Base-by-base conservation (phyloP, 164 flowering plant species). In the Chimonanthus praecox region DNA sequence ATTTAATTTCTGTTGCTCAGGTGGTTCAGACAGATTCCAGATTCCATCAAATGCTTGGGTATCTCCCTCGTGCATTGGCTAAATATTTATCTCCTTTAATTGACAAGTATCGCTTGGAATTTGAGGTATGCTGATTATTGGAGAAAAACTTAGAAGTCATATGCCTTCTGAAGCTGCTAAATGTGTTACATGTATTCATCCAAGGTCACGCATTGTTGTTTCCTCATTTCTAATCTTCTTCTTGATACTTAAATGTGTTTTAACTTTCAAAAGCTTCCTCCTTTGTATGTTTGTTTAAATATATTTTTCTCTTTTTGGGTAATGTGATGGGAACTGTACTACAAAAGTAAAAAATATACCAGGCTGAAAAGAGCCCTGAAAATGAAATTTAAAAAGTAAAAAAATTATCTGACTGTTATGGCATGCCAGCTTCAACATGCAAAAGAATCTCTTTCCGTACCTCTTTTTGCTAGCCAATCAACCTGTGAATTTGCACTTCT, bases 61-160 rank as follows among this genome's bases (percentile, higher is more conserved):
- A 76, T 82, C 82, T 94, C 8, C 96, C 99, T 43, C 85, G 93
- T 64, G 91, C 85, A 58, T 82, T 94, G 72, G 90, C 99, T 74
- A 87, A 81, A 65, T 81, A 86, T 83, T 77, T 94, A 2, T 90
- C 97, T 73, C 92, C 97, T 74, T 75, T 94, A 72, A 88, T 92
- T 74, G 92, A 90, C 72, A 89, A 86, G 69, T 82, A 82, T 74
- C 71, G 77, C 72, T 54, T 91, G 71, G 74, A n/a, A 47, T 87
- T 94, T 80, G 87, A 90, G 99, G 98, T 94, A 87, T 20, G 72
- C 4, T 7, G 72, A 20, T 13, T 78, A 64, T 69, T 46, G 63
- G 47, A 18, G 73, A 60, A 44, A 45, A 16, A 54, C 48, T 33
- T 33, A 33, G 33, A 33, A 33, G 33, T 33, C 33, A 33, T 33